Evolutionary conservation across 345 rosid species (phyloP), one percentile per base, ranked within the genome.

Genomic region (Odontarrhena argentea): DNA sequence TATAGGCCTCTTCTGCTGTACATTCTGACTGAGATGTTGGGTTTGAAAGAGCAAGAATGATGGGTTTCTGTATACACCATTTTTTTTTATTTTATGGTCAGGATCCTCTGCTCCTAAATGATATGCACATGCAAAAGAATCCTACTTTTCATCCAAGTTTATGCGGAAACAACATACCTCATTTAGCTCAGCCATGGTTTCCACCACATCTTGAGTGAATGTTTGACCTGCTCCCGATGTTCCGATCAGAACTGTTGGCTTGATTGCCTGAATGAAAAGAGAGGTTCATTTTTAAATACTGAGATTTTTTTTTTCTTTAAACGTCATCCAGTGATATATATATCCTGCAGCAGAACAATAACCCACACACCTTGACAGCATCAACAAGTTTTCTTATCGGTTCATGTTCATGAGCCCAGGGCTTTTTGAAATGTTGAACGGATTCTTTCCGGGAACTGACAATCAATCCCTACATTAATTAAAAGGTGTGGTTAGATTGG

Each of bases 21-120:
- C 97, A 90, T 80, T 93, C 97, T 40, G 98, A 90, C 62, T 93
- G 98, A 34, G 98, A 93, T 65, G 98, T 92, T 28, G 97, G 98
- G 78, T 93, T 90, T 46, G 98, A 93, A 50, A 93, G 98, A 71
- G 98, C 40, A 43, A 93, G 85, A 76, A 93, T 86, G 53, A 93
- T 77, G 11, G 98, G 98, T 79, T 77, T 86, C 98, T 87, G 88
- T 82, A 82, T 1, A 52, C 58, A 57, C 52, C 66, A 72, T 57
- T 13, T 13, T 50, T 46, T 35, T 48, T 3, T 32, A 48, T 22
- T 6, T 41, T 28, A 14, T 51, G 42, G 25, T 72, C 65, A 58
- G 55, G 25, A 55, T 43, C 36, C 56, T 49, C 32, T 30, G 13
- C 53, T 15, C 65, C 59, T 22, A 57, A 9, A 55, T 34, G 15